Base-by-base conservation (phyloP, 2,329 filamentous ascomycete species). In the Colletotrichum kahawae region DNA sequence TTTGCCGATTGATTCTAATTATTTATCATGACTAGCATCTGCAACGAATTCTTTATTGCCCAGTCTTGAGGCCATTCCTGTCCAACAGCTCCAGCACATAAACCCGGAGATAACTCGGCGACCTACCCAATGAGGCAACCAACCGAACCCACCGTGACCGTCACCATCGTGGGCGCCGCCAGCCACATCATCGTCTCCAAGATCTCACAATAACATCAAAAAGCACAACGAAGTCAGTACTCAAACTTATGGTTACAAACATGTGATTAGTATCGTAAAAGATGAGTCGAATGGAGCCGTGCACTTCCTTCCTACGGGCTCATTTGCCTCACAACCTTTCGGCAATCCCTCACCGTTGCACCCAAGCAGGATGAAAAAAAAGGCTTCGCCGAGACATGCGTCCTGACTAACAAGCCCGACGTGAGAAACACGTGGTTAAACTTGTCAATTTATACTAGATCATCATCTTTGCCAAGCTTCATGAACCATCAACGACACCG, bases 1-100 rank as follows among this genome's bases (percentile, higher is more conserved):
- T 38, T 16, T 14, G 14, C 14, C 36, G 7, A 38, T 38, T 16
- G 36, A 16, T 38, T 38, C 14, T 18, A 8, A 16, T 7, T 14
- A 8, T 8, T 0, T 4, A 16, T 8, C 16, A 38, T 14, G 7
- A 38, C 36, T 38, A 7, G 7, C 16, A 38, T 16, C 36, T 43
- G 16, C 38, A 43, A 43, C 7, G 4, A 6, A 43, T 3, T 5
- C 7, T n/a, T 43, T 16, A n/a, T 8, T n/a, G 8, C 4, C 8
- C 36, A 7, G 5, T 18, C 16, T 10, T 12, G 2, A n/a, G 1
- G 38, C 8, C 0, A n/a, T 48, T n/a, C 0, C 18, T n/a, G 5
- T 48, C 5, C 18, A 10, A 48, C 38, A n/a, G n/a, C 38, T 43
- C 18, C 38, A n/a, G 38, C 38, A 43, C 38, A 0, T n/a, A n/a